Evolutionary conservation across 208 protist species (phyloP), one percentile per base, ranked within the genome.

Genomic region (Leishmania aethiopica): DNA sequence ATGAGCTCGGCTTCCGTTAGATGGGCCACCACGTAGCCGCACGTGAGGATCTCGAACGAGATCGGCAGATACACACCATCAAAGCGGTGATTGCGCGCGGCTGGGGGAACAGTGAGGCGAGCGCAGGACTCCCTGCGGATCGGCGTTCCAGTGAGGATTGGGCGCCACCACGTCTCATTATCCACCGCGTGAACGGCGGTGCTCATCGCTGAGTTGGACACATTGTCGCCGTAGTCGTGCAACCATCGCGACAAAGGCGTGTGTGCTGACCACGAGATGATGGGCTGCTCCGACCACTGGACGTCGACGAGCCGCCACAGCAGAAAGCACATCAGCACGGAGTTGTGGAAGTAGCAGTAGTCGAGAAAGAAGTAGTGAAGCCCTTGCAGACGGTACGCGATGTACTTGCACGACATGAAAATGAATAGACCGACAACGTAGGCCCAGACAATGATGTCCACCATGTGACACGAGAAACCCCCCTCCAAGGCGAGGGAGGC

Each of bases 271-370:
- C 87, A 91, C 4, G 88, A 89, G 60, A 92, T 49, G 47, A 91
- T 64, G 6, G 91, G 89, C 81, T 90, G 78, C 60, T 88, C 83
- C 19, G 86, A 86, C 86, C 89, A 95, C 84, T 89, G 67, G 32
- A 92, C 85, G 71, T 91, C 86, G 11, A 93, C 86, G 19, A 93
- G 80, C 35, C 86, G 84, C 79, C 83, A 90, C 28, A 92, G 55
- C 47, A 95, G 82, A 79, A 93, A 93, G n/a, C 91, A 60, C 3
- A 92, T 77, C 62, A 93, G 77, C 51, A 80, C 84, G 28, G 77
- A 72, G 83, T 90, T 93, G 86, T 95, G 92, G 82, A 95, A 93
- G 84, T 95, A 93, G 77, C 90, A 93, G 81, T 93, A 93, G 72
- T 95, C 92, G 35, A 93, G 86, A 55, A 95, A 87, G 75, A 93